Base-by-base conservation (phyloP, 352 stramenopile species). In the Globisporangium nodosum region DNA sequence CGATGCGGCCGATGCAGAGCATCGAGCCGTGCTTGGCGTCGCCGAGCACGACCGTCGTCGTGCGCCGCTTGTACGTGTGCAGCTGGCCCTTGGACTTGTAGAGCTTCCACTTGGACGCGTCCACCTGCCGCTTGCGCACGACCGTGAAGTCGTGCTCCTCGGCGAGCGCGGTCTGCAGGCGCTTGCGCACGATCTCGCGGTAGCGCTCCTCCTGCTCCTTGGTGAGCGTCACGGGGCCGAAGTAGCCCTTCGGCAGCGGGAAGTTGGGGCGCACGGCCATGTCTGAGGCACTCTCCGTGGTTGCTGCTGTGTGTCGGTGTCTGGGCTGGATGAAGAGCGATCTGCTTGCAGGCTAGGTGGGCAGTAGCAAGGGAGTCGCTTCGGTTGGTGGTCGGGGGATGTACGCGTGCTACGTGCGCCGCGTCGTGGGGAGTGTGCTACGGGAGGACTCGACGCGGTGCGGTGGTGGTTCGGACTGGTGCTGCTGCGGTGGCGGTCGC, bases 31-130 rank as follows among this genome's bases (percentile, higher is more conserved):
- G 46, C 46, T 43, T 42, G 4, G 48, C 35, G 39, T 64, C 52
- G 11, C 45, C 52, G 3, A 56, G 52, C 40, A 56, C 53, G 12
- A 40, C 37, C 2, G 42, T 48, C 37, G 52, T 35, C 30, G 37
- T 15, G 24, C 74, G 54, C 5, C 49, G 49, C 9, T 67, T 73
- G 20, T 74, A 86, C 49, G 84, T 69, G 20, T 78, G 73, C 49
- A 88, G 53, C 11, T 68, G 49, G 18, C 63, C 39, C 58, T 74
- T 73, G 39, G 61, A 64, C 33, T 70, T 72, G n/a, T 75, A 59
- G 24, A 68, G 55, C 45, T 82, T 82, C 79, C 79, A 89, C 51
- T 86, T 71, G 3, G 47, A 52, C 4, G 59, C 49, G 60, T 85
- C 65, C 8, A 85, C 56, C 2, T 74, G 62, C 7, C 60, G 60